Evolutionary conservation across 2,329 filamentous ascomycete genomes (phyloP), one percentile per base, ranked within the genome.

Genomic region (Penicillium sp.): DNA sequence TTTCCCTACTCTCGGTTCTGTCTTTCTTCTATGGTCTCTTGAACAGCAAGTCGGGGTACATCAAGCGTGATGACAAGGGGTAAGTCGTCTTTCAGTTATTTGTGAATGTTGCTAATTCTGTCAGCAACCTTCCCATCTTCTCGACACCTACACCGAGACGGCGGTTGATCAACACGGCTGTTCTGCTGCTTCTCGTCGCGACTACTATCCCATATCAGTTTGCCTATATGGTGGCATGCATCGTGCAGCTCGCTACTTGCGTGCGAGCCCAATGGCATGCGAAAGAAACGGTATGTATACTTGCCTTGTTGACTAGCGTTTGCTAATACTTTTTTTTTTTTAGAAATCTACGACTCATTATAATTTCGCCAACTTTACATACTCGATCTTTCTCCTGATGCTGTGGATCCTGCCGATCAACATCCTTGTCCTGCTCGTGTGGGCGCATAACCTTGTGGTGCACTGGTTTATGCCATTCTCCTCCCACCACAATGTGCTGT

Each of bases 391-490:
- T 45, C 80, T 96, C 46, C 78, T 98, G 48, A 96, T 98, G 90
- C 78, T 97, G 55, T 97, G 93, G 90, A 85, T 97, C 50, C 76
- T 97, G 24, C 93, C 93, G 1, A 94, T 98, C 71, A 97, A 97
- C 68, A 72, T 96, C n/a, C 88, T 93, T 0, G 93, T 95, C 19
- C 76, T 97, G 43, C 85, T 95, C 5, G 93, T 98, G 40, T 98
- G 93, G 93, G 78, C 95, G 51, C 89, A 93, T 62, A 97, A 98
- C 66, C 76, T 98, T 43, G 83, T 89, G 9, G 86, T 97, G 13
- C 90, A 94, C 68, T 98, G 93, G 91, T 81, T 97, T 54, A 97
- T 90, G 37, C 90, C 93, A 0, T 98, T 98, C 69, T 95, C 89
- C 10, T 93, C 89, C 2, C 90, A 96, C 62, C 90, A 97, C 71